Evolutionary conservation across 371 early-diverging fungal species (phyloP).

Genomic region (Mucor racemosus): DNA sequence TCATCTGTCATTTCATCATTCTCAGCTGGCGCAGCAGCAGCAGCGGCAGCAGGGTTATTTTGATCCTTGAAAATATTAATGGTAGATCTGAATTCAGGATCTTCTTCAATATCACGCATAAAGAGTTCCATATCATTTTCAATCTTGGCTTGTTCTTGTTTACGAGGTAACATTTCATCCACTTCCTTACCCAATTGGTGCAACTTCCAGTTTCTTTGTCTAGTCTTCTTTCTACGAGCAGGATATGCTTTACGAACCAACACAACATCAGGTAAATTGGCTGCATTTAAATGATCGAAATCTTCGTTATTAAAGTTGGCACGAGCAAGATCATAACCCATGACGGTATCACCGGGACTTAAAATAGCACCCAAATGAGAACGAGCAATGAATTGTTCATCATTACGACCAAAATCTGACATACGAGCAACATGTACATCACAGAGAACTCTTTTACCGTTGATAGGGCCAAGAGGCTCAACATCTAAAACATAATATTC

Average conservation of each 20-base stretch:
- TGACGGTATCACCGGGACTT: slow-evolving; percentile 88
- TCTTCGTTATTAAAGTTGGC: slow-evolving; percentile 92
- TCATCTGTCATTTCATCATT: slow-evolving; percentile 58
- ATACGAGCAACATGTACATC: slow-evolving; percentile 80
- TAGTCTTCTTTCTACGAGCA: slow-evolving; percentile 84
- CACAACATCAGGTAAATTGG: slow-evolving; percentile 82
- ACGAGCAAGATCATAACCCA: slow-evolving; percentile 89
- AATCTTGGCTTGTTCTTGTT: slow-evolving; percentile 73
- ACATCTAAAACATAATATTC: slow-evolving; percentile 97
- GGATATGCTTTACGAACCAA: slow-evolving; percentile 93
- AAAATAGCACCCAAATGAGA: slow-evolving; percentile 94
- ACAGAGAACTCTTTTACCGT: slow-evolving; percentile 77
- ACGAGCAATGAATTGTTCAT: slow-evolving; percentile 83
- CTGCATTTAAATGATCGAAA: slow-evolving; percentile 71
- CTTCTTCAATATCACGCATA: slow-evolving; percentile 96
- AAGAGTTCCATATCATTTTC: slow-evolving; percentile 88
- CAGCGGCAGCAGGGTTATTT: slow-evolving; percentile 28
- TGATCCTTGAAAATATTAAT: slow-evolving; percentile 88
- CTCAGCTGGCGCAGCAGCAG: slow-evolving; percentile 41
- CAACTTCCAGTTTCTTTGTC: slow-evolving; percentile 90
- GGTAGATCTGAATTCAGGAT: slow-evolving; percentile 91
- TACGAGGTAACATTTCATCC: slow-evolving; percentile 78
- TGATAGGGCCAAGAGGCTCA: slow-evolving; percentile 76
- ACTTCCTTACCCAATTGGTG: slow-evolving; percentile 87
- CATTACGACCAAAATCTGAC: slow-evolving; percentile 86